Conservation (phyloP, 2,329 filamentous ascomycete genomes). For the Thyridium curvatum region DNA sequence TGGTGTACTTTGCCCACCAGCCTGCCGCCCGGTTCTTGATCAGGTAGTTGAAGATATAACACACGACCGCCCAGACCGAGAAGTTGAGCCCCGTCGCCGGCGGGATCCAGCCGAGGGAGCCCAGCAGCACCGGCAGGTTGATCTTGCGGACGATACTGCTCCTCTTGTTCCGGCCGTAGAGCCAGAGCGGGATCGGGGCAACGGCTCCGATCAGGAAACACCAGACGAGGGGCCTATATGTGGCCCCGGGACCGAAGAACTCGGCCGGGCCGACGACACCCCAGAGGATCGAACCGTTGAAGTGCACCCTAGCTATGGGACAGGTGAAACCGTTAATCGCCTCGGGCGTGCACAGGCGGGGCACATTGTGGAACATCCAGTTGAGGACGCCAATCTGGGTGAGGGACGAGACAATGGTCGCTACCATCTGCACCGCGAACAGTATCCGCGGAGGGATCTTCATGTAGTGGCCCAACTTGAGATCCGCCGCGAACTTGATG, state of each 20-base stretch:
- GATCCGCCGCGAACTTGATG: constrained; percentile 80
- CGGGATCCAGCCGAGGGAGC: constrained; percentile 79
- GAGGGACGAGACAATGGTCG: constrained; percentile 68
- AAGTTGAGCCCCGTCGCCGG: constrained; percentile 85
- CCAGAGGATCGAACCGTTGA: constrained; percentile 87
- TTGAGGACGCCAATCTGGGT: constrained; percentile 82
- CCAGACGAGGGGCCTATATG: constrained; percentile 74
- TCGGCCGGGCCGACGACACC: constrained; percentile 77
- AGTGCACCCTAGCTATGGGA: constrained; percentile 80
- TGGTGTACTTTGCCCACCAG: constrained; percentile 91
- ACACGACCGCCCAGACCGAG: constrained; percentile 79
- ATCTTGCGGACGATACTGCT: constrained; percentile 65
- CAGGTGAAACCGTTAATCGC: constrained; percentile 87
- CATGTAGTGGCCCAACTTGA: constrained; percentile 86
- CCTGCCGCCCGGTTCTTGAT: constrained; percentile 61
- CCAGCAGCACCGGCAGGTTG: constrained; percentile 78
- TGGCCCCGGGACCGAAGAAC: constrained; percentile 72
- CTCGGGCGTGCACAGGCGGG: constrained; percentile 67
- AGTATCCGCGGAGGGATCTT: constrained; percentile 76
- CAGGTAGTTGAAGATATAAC: constrained; percentile 76
- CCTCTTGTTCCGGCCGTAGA: constrained; percentile 55
- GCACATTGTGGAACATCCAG: constrained; percentile 81
- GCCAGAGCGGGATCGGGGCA: constrained; percentile 68
- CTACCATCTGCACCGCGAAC: constrained; percentile 71
- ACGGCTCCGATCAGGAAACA: constrained; percentile 73